phyloP scores from a whole-genome alignment of 1,284 basidiomycete genomes.

The Ustilago cynodontis region DNA sequence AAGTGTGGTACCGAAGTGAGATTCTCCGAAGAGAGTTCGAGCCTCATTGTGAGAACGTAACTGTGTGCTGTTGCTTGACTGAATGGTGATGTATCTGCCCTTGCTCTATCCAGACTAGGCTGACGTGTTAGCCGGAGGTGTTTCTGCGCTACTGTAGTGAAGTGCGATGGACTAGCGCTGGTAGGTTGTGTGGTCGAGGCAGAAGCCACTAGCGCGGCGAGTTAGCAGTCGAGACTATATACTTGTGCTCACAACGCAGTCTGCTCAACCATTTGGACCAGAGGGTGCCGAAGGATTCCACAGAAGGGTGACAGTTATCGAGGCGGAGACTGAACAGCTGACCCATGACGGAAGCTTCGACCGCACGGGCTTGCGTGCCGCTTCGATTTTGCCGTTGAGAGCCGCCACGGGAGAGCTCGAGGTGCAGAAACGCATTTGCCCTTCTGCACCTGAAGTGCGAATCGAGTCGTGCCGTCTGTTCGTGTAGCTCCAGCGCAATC shows the following conservation, averaged over 20 bases:
- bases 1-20: conserved; percentile 19
- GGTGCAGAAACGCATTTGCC: neutral
- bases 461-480: neutral
- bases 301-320: too few relatives aligned
- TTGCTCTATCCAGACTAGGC: neutral
- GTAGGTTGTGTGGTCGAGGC: too few relatives aligned
- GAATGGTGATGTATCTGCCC: neutral
- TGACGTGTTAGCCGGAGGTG: too few relatives aligned
- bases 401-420: neutral
- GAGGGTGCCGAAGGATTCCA: neutral
- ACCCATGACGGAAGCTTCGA: neutral
- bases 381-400: neutral
- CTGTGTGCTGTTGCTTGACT: neutral
- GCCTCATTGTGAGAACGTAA: conserved; percentile 7
- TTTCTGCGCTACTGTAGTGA: too few relatives aligned
- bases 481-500: neutral
- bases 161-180: too few relatives aligned
- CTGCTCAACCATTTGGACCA: neutral
- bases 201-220: too few relatives aligned
- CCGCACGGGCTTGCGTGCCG: neutral
- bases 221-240: neutral
- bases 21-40: conserved; percentile 15
- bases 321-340: neutral
- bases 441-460: neutral
- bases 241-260: neutral